Percentiles rank a stretch among this genome's conserved stretches.
These are phyloP conservation scores for Blastocystis sp. DNA, from an alignment of 352 stramenopile genomes.

Conservation along the genomic window DNA sequence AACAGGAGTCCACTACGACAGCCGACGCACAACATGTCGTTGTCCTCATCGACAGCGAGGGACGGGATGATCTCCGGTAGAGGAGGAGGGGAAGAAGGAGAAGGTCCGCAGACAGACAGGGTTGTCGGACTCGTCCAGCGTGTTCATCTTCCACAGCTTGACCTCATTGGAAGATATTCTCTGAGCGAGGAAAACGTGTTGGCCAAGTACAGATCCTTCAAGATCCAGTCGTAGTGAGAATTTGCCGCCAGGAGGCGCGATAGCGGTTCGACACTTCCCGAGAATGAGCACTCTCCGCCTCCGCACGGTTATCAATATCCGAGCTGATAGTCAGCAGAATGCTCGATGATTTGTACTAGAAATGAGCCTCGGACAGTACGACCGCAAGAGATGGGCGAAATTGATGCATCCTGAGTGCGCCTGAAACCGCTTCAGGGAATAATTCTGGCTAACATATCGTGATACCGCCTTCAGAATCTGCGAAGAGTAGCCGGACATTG, in stretches of 20 bases:
- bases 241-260: slow-evolving; percentile 1
- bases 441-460: slow-evolving; percentile 54
- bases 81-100: background rate
- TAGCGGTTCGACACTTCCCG: slow-evolving; percentile 2
- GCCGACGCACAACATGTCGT: slow-evolving; percentile 21
- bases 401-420: slow-evolving; percentile 49
- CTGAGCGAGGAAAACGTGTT: background rate
- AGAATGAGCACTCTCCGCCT: background rate
- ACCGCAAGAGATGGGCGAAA: background rate
- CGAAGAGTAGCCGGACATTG: background rate
- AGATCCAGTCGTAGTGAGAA: slow-evolving; percentile 6
- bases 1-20: slow-evolving; percentile 21
- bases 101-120: slow-evolving; percentile 9
- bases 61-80: background rate
- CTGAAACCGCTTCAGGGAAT: slow-evolving; percentile 31
- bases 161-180: background rate
- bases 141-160: slow-evolving; percentile 42
- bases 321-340: slow-evolving; percentile 27
- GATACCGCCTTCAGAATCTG: slow-evolving; percentile 60
- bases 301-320: background rate
- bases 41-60: slow-evolving; percentile 23
- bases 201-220: slow-evolving; percentile 26
- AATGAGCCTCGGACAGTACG: background rate
- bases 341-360: slow-evolving; percentile 44
- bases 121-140: background rate